Base-by-base conservation (phyloP, 768 basidiomycete species). In the Amanita phalloides region DNA sequence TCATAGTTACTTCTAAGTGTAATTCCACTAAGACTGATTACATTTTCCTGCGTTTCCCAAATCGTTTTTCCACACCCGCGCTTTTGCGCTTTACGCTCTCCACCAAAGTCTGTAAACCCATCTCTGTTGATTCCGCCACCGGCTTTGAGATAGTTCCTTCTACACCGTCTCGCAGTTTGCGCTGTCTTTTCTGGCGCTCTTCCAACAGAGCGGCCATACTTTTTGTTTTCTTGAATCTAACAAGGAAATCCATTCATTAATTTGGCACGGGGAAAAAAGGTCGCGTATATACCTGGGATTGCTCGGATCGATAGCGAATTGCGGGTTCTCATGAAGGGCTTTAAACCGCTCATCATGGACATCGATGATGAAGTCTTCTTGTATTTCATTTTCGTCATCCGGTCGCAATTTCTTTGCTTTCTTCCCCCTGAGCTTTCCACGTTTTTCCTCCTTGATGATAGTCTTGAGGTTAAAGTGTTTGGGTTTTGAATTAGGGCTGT, bases 251-350 rank as follows among this genome's bases (percentile, higher is more conserved):
- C 53, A 35, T 20, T 57, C 49, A 53, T 52, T 53, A 48, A 25
- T 32, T 32, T 32, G 11, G 33, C 52, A 2, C 30, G 17, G 17
- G 26, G n/a, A 10, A 21, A 30, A 36, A 47, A 32, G 36, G 32
- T 56, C 9, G 75, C 92, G 57, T 4, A 25, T 28, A 6, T 62
- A 96, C 95, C 84, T 89, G 63, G 95, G 92, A 68, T 97, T 89
- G 49, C 81, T 88, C 17, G 96, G 95, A 66, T 99, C 96, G 57
- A 99, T 93, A 0, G 95, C 94, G 57, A 90, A 98, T 30, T 84
- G 78, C 59, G 90, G 82, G 61, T 97, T 86, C 58, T 96, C 90
- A 59, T 92, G 87, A 41, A 98, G 62, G 20, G 78, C 84, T 62
- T 80, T 80, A 75, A 98, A 98, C 13, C 96, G 84, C 8, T 84